These are phyloP conservation scores for Syzygium malaccense DNA, from an alignment of 441 rosid genomes.

Conservation along the genomic window DNA sequence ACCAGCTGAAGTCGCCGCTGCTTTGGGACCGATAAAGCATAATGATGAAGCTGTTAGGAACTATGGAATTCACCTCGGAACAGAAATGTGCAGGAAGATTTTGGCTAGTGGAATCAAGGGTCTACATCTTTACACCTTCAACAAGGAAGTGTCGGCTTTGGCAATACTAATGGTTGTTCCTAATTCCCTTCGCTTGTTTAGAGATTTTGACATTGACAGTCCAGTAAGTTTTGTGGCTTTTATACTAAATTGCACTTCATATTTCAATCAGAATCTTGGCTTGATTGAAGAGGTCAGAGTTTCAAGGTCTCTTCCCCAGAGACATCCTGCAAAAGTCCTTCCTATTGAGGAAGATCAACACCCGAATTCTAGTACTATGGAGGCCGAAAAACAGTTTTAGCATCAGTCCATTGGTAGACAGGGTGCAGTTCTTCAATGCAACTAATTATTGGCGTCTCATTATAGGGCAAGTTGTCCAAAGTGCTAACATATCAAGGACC, in stretches of 20 bases:
- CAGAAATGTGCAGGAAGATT: conserved; percentile 92
- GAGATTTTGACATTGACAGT: background rate
- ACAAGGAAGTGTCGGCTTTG: conserved; percentile 92
- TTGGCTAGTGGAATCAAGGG: conserved; percentile 77
- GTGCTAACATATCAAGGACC: conserved; percentile 82
- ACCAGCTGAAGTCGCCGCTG: conserved; percentile 78
- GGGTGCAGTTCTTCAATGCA: background rate
- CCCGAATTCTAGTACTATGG: conserved; percentile 71
- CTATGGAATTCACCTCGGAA: conserved; percentile 88
- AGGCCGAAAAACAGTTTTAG: background rate
- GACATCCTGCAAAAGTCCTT: conserved; percentile 78
- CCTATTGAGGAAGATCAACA: conserved; percentile 84
- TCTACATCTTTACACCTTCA: conserved; percentile 80
- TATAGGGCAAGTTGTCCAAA: conserved; percentile 93
- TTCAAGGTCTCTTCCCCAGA: conserved; percentile 74
- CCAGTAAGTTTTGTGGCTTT: background rate
- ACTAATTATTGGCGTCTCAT: background rate
- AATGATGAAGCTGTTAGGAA: conserved; percentile 94
- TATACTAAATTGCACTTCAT: background rate
- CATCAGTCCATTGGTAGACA: background rate
- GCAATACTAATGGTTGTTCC: conserved; percentile 65
- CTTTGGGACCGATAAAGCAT: conserved; percentile 87
- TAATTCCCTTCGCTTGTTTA: background rate
- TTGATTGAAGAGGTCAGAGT: conserved; percentile 79
- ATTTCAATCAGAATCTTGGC: conserved; percentile 75